Evolutionary conservation across 306 rosid genomes (phyloP), one percentile per base, ranked within the genome.

Genomic region (Gynostemma pentaphyllum): DNA sequence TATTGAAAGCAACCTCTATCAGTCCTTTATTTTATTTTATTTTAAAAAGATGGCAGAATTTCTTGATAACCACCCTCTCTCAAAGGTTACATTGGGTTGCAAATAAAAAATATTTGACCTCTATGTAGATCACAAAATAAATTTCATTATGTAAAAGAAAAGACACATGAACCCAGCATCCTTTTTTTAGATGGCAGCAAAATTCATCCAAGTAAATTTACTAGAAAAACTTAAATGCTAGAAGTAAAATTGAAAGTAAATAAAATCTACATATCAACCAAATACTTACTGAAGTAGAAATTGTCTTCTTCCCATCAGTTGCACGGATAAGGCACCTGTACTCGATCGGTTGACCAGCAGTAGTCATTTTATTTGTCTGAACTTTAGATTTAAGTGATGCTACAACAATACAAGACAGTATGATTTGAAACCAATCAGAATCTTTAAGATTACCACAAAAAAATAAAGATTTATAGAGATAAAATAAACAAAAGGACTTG

Each of bases 301-400:
- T 88, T 2, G 89, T 84, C 83, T 83, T 84, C 69, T 88, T 88
- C 71, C 87, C 99, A 77, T 88, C 85, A 18, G 97, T 86, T 45
- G 99, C 97, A 39, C 97, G 99, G 23, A 94, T 76, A 50, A 86
- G 95, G 75, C 99, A 94, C 73, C 97, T 76, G 66, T 72, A 83
- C 66, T 94, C 97, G 37, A 89, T 73, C 47, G 79, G 49, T 75
- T 84, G 78, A 49, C 94, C 99, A 65, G 83, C 74, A 71, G 76
- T 66, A 4, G 28, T 72, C 79, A 82, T 47, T 79, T 94, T 94
- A 81, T 94, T 84, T 76, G 18, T 79, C 71, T 81, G 81, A 55
- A 70, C 75, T 78, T 84, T 86, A 16, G 97, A 88, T 74, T 88
- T 86, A 81, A 94, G 64, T 2, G 97, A 80, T 13, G 97, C 97